Evolutionary conservation across 768 basidiomycete genomes (phyloP).

Genomic region (Cystobasidium onofrii): DNA sequence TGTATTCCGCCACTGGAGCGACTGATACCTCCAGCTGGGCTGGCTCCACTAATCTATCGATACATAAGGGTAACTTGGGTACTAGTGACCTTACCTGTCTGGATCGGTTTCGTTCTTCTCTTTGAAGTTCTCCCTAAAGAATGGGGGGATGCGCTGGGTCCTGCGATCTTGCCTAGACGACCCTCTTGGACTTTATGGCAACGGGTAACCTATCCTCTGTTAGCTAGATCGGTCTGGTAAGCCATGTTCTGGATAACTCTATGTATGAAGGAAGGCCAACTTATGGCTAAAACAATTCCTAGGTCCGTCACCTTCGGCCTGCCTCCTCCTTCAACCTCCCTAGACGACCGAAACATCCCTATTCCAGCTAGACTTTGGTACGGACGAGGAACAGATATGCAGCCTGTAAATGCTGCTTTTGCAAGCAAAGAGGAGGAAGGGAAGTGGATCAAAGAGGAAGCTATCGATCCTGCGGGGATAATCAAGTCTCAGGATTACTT

Average conservation of each 20-base stretch:
- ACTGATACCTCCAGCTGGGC: neutral
- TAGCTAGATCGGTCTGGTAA: conserved; percentile 35
- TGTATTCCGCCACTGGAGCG: conserved; percentile 34
- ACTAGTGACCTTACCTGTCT: conserved; percentile 29
- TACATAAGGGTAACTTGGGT: conserved; percentile 32
- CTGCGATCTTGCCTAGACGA: neutral
- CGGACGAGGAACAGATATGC: neutral
- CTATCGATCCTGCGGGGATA: conserved; percentile 16
- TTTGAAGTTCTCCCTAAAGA: neutral
- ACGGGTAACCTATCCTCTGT: conserved; percentile 33
- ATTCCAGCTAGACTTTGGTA: conserved; percentile 9
- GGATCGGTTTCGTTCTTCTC: neutral
- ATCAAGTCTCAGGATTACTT: conserved; percentile 3
- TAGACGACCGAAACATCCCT: neutral
- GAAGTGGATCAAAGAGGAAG: conserved; percentile 31
- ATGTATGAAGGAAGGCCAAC: conserved; percentile 1
- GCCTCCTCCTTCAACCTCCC: neutral
- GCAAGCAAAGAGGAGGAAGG: neutral
- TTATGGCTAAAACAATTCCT: neutral
- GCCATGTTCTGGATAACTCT: conserved; percentile 14
- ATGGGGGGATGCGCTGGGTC: neutral
- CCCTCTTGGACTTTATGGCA: conserved; percentile 32
- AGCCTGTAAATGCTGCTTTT: neutral
- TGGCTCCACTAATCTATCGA: conserved; percentile 19
- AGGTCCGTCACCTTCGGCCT: conserved; percentile 28